phyloP scores from a whole-genome alignment of 176 grass and related monocot species.

The Paspalum notatum region DNA sequence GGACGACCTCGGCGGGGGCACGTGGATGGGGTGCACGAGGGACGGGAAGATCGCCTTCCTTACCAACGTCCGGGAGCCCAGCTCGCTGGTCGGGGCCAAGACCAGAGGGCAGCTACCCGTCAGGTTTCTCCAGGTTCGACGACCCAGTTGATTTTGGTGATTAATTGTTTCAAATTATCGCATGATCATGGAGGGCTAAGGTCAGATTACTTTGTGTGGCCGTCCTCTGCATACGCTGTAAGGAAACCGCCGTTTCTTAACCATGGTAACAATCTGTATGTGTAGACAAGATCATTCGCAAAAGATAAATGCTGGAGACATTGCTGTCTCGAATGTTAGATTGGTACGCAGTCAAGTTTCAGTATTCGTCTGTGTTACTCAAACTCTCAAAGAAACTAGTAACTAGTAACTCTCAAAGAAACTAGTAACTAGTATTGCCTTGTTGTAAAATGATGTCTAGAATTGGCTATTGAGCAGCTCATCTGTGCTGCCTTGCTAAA shows the following conservation, averaged over 20 bases:
- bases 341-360: neutral
- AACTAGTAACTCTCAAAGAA: too few relatives aligned
- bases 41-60: slow-evolving; percentile 71
- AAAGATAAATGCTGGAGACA: neutral
- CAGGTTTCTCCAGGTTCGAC: slow-evolving; percentile 76
- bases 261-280: neutral
- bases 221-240: slow-evolving; percentile 15
- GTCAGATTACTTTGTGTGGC: neutral
- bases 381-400: too few relatives aligned
- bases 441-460: neutral
- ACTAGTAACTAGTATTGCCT: neutral
- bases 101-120: slow-evolving; percentile 82
- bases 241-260: neutral
- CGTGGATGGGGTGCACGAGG: slow-evolving; percentile 87
- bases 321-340: neutral
- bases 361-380: neutral
- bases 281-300: neutral
- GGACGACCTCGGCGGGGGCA: slow-evolving; percentile 79
- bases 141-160: neutral
- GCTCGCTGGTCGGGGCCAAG: slow-evolving; percentile 29
- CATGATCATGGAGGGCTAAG: neutral
- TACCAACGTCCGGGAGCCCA: slow-evolving; percentile 75
- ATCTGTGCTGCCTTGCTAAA: neutral
- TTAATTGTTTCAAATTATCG: neutral
- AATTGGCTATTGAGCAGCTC: neutral